Base-by-base conservation (phyloP, 2,329 filamentous ascomycete species). In the Calcarisporium arbuscula region DNA sequence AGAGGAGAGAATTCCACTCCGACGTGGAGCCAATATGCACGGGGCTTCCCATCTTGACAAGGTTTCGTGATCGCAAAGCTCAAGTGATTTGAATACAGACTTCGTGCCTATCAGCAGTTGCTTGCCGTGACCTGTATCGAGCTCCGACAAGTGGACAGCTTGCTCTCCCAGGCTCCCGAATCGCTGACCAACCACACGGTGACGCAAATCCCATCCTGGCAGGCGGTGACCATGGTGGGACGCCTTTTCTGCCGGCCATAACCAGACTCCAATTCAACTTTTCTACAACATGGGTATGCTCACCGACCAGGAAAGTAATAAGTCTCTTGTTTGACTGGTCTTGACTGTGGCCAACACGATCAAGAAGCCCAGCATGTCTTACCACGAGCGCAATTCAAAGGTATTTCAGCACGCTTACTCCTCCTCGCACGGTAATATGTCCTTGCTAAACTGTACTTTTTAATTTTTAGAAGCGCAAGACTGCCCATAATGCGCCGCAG, bases 1-100 rank as follows among this genome's bases (percentile, higher is more conserved):
- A 72, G 30, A 95, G 70, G 35, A 89, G 67, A 43, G 74, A 72
- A 52, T 75, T 75, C 68, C 89, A 92, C 60, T 94, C 78, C 47
- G 70, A 65, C 11, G 72, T 61, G 2, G 84, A 89, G 40, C 66
- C 65, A 48, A 90, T 80, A 39, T 64, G 68, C 30, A 76, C 60
- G 17, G 64, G 62, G 28, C 56, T 57, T 38, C 59, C 63, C 70
- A 75, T 68, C 31, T 15, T 61, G 27, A 30, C n/a, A n/a, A n/a
- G n/a, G n/a, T n/a, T n/a, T n/a, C n/a, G n/a, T n/a, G n/a, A n/a
- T n/a, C n/a, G n/a, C n/a, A n/a, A n/a, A 30, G 15, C 28, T 15
- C 28, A 30, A 19, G 28, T 9, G 15, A 30, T 16, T n/a, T n/a
- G 15, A 18, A 30, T 6, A 17, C 20, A n/a, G 20, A n/a, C n/a